phyloP scores from a whole-genome alignment of 2,329 filamentous ascomycete genomes.

The Penicillium nordicum region DNA sequence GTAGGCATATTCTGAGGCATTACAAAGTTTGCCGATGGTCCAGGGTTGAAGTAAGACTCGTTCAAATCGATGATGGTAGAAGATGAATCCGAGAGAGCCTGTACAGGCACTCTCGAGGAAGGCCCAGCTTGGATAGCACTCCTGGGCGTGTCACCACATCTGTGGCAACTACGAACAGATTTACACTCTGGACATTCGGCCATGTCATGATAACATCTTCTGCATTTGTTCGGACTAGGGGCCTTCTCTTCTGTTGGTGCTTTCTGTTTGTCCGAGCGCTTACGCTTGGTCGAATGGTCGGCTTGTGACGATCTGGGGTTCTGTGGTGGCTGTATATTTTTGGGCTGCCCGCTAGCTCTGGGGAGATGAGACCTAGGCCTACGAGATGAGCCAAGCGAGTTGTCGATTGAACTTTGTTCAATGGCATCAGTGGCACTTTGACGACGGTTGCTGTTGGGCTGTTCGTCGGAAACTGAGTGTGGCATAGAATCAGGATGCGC shows the following conservation, averaged over 20 bases:
- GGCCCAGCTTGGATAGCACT: neutral
- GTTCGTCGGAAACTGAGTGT: neutral
- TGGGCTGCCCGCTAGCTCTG: too few relatives aligned
- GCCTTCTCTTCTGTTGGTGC: neutral
- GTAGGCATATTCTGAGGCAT: neutral
- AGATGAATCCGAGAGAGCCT: neutral
- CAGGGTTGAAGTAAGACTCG: neutral
- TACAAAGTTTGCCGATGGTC: too few relatives aligned
- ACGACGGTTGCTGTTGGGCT: neutral
- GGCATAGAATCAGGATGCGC: neutral
- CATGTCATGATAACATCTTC: neutral
- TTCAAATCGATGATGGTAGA: neutral
- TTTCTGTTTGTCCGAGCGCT: neutral
- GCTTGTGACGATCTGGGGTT: neutral
- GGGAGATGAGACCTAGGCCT: neutral
- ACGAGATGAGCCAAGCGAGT: neutral
- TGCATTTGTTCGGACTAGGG: neutral
- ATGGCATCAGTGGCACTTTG: neutral
- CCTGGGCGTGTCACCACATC: neutral
- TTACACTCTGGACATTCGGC: neutral
- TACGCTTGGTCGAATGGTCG: neutral
- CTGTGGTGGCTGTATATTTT: neutral
- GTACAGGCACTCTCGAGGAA: neutral
- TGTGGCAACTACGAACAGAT: neutral
- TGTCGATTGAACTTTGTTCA: neutral